A percentile compares a stretch with the other conserved stretches of the same genome.
These are phyloP conservation scores for Stephania yunnanensis DNA, from an alignment of 164 flowering plant genomes.

Conservation along the genomic window DNA sequence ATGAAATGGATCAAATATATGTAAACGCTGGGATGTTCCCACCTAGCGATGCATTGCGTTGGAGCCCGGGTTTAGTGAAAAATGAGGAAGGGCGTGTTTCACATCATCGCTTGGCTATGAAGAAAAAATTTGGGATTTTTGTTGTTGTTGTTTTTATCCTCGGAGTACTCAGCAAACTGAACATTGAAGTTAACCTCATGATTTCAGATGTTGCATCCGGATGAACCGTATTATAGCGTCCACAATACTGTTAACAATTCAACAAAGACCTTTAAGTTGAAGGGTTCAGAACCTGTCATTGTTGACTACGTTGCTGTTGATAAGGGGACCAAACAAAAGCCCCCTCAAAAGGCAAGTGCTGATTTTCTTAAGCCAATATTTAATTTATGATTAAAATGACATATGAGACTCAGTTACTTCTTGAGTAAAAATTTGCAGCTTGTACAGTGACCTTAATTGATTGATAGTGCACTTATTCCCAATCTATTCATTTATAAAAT, in stretches of 20 bases:
- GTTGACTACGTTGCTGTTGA: slow-evolving; percentile 86
- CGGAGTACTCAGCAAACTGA: background rate
- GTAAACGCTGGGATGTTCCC: too few species aligned
- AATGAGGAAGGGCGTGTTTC: too few species aligned
- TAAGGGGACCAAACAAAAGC: slow-evolving; percentile 40
- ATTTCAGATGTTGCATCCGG: slow-evolving; percentile 54
- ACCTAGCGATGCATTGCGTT: too few species aligned
- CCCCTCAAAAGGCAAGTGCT: slow-evolving; percentile 54
- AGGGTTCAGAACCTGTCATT: slow-evolving; percentile 66
- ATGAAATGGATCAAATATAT: too few species aligned
- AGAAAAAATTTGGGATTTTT: too few species aligned
- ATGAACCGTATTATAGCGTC: slow-evolving; percentile 20
- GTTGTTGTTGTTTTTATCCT: background rate
- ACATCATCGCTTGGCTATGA: too few species aligned
- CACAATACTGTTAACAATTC: background rate
- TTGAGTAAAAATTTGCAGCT: background rate
- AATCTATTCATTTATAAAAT: background rate
- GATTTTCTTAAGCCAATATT: background rate
- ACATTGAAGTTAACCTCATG: background rate
- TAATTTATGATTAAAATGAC: background rate
- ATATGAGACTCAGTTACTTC: too few species aligned
- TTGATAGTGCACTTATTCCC: background rate
- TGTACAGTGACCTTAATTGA: background rate
- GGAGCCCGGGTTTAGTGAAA: too few species aligned
- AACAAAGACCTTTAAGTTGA: slow-evolving; percentile 18